Base-by-base conservation (phyloP, 805 yeast species). In the Candida peoriensis region DNA sequence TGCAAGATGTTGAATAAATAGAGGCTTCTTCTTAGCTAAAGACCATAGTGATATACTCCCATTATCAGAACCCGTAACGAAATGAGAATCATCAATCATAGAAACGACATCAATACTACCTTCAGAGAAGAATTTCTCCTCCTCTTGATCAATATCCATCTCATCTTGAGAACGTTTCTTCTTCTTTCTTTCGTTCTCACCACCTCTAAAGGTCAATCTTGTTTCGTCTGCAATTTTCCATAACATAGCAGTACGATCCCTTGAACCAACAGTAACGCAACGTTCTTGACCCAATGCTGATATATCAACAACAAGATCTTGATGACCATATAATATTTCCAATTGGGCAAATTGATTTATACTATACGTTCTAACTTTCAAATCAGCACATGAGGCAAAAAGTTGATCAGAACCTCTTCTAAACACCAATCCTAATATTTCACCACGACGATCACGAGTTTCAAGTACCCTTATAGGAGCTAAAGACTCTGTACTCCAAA, bases 181-280 rank as follows among this genome's bases (percentile, higher is more conserved):
- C 57, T 55, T 60, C 45, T 64, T 61, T 46, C 62, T 61, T 45
- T 61, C 45, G 50, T 60, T 43, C 52, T 87, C 96, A 39, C 94
- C 95, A 42, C 95, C 96, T 55, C 96, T 74, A 58, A 90, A 90
- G 0, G 96, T 88, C 50, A 93, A 72, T 54, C 97, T 76, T 1
- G 95, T 78, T 62, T 93, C 98, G 51, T 93, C 98, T 18, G 95
- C 77, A 46, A 93, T 87, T 58, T 93, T 93, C 98, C 98, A 93
- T 50, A 85, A 67, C 81, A 94, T 82, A 8, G 90, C 96, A 5
- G 96, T 85, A 51, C 94, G 79, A 61, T 93, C 98, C 49, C 97
- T 76, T 4, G 95, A 72, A 13, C 98, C 98, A 21, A 90, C 97
- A 18, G 95, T 86, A 13, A 93, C 89, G 66, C 98, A 93, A 39